A percentile compares a stretch with the other conserved stretches of the same genome.
These are phyloP conservation scores for Niveomyces coronatus DNA, from an alignment of 2,329 filamentous ascomycete species.

Conservation along the genomic window DNA sequence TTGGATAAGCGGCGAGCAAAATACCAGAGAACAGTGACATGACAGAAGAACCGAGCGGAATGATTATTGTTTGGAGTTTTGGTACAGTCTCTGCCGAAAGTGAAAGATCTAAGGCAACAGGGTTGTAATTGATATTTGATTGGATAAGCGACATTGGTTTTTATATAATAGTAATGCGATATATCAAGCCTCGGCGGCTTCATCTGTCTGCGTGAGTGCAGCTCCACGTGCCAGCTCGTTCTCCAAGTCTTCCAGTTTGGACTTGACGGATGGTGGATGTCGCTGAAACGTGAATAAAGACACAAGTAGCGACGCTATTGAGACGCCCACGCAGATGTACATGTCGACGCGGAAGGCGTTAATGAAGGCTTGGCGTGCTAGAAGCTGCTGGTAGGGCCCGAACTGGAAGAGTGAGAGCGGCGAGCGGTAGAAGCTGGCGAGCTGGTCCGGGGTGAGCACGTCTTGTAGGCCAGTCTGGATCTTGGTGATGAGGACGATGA, in stretches of 20 bases:
- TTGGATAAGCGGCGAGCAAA: no score
- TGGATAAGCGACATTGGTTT: background rate
- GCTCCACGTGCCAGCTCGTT: constrained; percentile 8
- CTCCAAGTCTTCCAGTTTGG: constrained; percentile 17
- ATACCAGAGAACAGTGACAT: no score
- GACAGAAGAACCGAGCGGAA: no score
- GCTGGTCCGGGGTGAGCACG: constrained; percentile 11
- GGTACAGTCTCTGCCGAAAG: no score
- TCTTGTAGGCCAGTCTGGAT: constrained; percentile 12
- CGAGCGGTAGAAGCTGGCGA: constrained; percentile 13
- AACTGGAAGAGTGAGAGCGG: constrained; percentile 12
- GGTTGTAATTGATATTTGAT: background rate
- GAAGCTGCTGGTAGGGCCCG: constrained; percentile 9
- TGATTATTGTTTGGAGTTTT: no score
- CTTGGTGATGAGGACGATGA: constrained; percentile 14
- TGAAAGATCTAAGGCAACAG: no score
- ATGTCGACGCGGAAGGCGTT: constrained; percentile 14
- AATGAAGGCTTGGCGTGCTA: constrained; percentile 12
- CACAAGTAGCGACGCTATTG: constrained; percentile 9
- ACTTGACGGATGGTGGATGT: constrained; percentile 14
- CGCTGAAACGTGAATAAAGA: constrained; percentile 14
- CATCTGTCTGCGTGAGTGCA: background rate
- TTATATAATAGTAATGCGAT: background rate
- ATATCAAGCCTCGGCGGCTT: background rate
- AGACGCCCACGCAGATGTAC: constrained; percentile 14